These are phyloP conservation scores for Fusarium sp. DNA, from an alignment of 2,329 filamentous ascomycete species.

Conservation along the genomic window DNA sequence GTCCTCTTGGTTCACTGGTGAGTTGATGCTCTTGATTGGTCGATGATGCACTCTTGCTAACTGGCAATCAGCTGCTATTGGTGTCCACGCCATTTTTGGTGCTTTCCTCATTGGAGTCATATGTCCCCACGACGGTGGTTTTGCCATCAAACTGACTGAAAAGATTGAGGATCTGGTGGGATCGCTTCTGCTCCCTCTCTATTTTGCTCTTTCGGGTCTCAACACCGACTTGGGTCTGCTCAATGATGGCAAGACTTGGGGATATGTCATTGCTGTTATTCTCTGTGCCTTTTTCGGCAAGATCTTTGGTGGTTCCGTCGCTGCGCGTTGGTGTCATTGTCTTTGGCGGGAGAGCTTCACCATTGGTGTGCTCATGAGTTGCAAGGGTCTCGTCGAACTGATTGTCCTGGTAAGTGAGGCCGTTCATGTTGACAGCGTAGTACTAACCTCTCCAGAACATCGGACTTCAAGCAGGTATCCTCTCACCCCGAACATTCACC, in stretches of 20 bases:
- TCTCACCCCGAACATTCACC: slow-evolving; percentile 86
- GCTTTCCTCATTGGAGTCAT: slow-evolving; percentile 91
- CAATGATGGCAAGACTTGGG: slow-evolving; percentile 86
- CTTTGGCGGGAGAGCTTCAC: slow-evolving; percentile 92
- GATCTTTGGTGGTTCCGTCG: slow-evolving; percentile 83
- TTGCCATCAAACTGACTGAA: slow-evolving; percentile 90
- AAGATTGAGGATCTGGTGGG: slow-evolving; percentile 94
- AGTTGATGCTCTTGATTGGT: not conserved
- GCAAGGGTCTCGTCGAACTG: slow-evolving; percentile 93
- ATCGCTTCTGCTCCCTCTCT: slow-evolving; percentile 86
- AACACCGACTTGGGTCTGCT: slow-evolving; percentile 89
- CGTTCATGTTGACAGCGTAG: rapidly evolving
- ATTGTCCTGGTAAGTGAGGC: slow-evolving; percentile 81
- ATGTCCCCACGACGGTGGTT: slow-evolving; percentile 89
- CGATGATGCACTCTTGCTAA: not conserved
- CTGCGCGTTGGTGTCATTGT: slow-evolving; percentile 76
- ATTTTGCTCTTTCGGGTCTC: slow-evolving; percentile 92
- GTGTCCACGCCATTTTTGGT: slow-evolving; percentile 94
- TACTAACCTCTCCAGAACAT: slow-evolving; percentile 64
- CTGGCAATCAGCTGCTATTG: slow-evolving; percentile 70
- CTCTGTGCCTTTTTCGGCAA: slow-evolving; percentile 87
- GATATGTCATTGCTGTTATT: slow-evolving; percentile 87
- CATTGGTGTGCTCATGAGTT: slow-evolving; percentile 94
- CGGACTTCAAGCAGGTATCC: slow-evolving; percentile 83
- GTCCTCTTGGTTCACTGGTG: slow-evolving; percentile 85